Conservation (phyloP, 2,329 filamentous ascomycete genomes). For the Rhytidhysteron rufulum region DNA sequence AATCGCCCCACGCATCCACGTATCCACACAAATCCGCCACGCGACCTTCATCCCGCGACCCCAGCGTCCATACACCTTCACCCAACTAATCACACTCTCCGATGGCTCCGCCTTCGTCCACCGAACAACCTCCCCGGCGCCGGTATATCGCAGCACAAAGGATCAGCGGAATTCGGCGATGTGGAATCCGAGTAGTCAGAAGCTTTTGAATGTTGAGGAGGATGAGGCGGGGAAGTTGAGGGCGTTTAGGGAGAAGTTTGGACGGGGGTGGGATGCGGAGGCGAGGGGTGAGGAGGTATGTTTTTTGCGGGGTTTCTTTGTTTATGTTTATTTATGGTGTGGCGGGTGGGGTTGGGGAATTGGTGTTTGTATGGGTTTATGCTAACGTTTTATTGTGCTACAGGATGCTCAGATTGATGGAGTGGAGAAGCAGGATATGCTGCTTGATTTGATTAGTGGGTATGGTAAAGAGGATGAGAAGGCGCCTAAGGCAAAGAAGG, state of each 20-base stretch:
- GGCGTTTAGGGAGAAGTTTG: slow-evolving; percentile 81
- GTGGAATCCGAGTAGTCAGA: slow-evolving; percentile 84
- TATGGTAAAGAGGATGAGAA: slow-evolving; percentile 16
- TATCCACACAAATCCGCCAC: slow-evolving; percentile 61
- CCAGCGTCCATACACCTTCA: slow-evolving; percentile 93
- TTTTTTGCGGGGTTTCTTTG: neutral
- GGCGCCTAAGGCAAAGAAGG: slow-evolving; percentile 6
- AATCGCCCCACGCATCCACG: slow-evolving; percentile 11
- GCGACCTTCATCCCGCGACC: slow-evolving; percentile 83
- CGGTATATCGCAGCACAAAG: slow-evolving; percentile 63
- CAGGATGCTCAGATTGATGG: too few relatives aligned
- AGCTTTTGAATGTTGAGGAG: slow-evolving; percentile 82
- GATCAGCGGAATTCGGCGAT: slow-evolving; percentile 85
- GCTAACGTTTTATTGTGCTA: neutral
- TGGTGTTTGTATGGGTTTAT: neutral
- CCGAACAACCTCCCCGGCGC: slow-evolving; percentile 69
- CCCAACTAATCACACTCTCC: slow-evolving; percentile 88
- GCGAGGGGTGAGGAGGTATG: slow-evolving; percentile 8
- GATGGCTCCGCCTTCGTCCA: slow-evolving; percentile 83
- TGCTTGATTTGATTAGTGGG: slow-evolving; percentile 30
- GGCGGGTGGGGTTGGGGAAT: neutral
- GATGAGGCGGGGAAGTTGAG: slow-evolving; percentile 90
- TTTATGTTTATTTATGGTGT: too few relatives aligned
- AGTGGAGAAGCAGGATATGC: slow-evolving; percentile 22
- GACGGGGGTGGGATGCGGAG: slow-evolving; percentile 70